Percentiles rank a stretch among this genome's conserved stretches.
phyloP scores from a whole-genome alignment of 139 green algal species.

The Coelastrella sp. region DNA sequence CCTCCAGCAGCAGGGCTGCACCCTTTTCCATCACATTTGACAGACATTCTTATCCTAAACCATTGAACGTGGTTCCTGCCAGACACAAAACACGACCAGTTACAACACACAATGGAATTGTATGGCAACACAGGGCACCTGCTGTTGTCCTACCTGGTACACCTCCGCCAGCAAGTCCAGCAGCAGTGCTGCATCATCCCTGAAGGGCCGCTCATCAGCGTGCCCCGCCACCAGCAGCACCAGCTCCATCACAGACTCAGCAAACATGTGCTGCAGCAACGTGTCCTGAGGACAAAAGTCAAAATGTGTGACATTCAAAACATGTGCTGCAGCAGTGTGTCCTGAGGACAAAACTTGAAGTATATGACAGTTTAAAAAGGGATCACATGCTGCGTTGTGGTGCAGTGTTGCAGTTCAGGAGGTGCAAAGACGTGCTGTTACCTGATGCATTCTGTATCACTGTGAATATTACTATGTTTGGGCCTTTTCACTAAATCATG shows the following conservation, averaged over 20 bases:
- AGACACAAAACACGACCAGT: too few species aligned
- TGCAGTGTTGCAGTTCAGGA: too few species aligned
- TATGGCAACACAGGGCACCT: not conserved
- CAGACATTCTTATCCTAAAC: too few species aligned
- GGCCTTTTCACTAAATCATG: not conserved
- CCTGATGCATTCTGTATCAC: too few species aligned
- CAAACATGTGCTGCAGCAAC: slow-evolving; percentile 72
- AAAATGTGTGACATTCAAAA: slow-evolving; percentile 33
- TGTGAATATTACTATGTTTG: too few species aligned
- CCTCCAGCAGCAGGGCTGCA: slow-evolving; percentile 66
- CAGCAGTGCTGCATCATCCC: slow-evolving; percentile 72
- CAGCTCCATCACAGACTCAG: slow-evolving; percentile 80
- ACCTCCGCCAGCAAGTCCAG: slow-evolving; percentile 79
- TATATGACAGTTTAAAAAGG: slow-evolving; percentile 6
- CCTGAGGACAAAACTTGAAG: slow-evolving; percentile 18
- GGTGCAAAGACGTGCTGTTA: too few species aligned
- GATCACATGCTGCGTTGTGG: too few species aligned
- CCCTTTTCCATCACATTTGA: too few species aligned
- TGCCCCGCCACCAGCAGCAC: slow-evolving; percentile 58
- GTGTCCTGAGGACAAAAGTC: slow-evolving; percentile 28
- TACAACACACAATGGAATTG: not conserved
- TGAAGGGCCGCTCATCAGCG: slow-evolving; percentile 40
- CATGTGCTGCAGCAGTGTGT: slow-evolving; percentile 68
- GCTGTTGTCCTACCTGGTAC: slow-evolving; percentile 31
- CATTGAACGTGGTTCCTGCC: too few species aligned